Evolutionary conservation across 2,329 filamentous ascomycete species (phyloP), one percentile per base, ranked within the genome.

Genomic region (Hymenoscyphus repandus): DNA sequence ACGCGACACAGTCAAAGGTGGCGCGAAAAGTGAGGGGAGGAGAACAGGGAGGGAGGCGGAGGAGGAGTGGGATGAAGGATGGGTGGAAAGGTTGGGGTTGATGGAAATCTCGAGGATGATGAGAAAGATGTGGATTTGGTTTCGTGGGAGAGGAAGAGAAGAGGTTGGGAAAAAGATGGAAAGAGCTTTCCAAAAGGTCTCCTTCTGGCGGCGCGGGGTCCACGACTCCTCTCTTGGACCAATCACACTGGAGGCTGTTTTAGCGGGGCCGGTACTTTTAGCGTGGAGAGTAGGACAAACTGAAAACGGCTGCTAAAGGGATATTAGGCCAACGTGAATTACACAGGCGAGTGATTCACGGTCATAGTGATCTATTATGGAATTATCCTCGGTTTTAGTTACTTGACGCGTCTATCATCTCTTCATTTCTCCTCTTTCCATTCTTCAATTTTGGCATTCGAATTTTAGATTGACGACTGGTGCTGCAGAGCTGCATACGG

Each of bases 21-120:
- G 49, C 50, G 49, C 46, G 51, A 53, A 51, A 49, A 56, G 50
- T 51, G 53, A 49, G 52, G 55, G 52, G 55, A 50, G 51, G 51
- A 56, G 52, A 32, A 54, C 44, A 56, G 49, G 33, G 33, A 30
- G 6, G 45, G 50, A 51, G 53, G 45, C 37, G 55, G 49, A 50
- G 38, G 49, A 50, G 52, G 50, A 50, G 52, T 51, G 45, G 46
- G 50, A 39, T n/a, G 46, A 50, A 49, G 47, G 41, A 43, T 34
- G 44, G 11, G 36, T 38, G 31, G 33, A 27, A 36, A 12, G 47
- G 13, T 27, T n/a, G 32, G 18, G 33, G 30, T n/a, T n/a, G n/a
- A n/a, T n/a, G 11, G 44, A 46, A 17, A 7, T 12, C 7, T n/a
- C 9, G 33, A 15, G 31, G 33, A 27, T 10, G 33, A 10, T 15